phyloP scores from a whole-genome alignment of 2,329 filamentous ascomycete species.

The Colletotrichum destructivum region DNA sequence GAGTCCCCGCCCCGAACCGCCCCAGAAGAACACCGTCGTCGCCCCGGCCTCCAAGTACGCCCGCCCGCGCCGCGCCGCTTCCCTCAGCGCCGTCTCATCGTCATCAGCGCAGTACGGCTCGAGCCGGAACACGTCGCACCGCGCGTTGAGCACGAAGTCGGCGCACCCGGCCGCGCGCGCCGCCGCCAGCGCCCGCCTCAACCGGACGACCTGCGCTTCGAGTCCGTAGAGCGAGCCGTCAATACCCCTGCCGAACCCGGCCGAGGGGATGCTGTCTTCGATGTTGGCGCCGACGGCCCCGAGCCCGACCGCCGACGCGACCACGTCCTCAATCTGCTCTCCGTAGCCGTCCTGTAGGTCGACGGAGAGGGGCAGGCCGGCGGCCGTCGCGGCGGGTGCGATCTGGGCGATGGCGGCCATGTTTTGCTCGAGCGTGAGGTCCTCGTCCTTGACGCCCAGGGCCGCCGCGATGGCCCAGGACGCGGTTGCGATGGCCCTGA shows the following conservation, averaged over 20 bases:
- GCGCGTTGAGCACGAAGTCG: slow-evolving; percentile 71
- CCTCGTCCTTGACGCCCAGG: slow-evolving; percentile 61
- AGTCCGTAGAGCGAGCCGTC: slow-evolving; percentile 53
- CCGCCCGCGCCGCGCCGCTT: slow-evolving; percentile 68
- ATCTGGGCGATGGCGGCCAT: slow-evolving; percentile 63
- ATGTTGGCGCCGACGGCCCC: slow-evolving; percentile 73
- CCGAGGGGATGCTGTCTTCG: slow-evolving; percentile 63
- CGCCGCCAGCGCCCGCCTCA: slow-evolving; percentile 58
- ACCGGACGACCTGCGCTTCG: slow-evolving; percentile 63
- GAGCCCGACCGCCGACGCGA: slow-evolving; percentile 61
- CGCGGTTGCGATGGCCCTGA: slow-evolving; percentile 63
- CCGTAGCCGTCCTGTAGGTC: slow-evolving; percentile 76
- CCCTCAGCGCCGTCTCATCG: slow-evolving; percentile 56
- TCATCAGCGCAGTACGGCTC: slow-evolving; percentile 47
- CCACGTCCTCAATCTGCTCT: slow-evolving; percentile 58
- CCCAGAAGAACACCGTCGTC: slow-evolving; percentile 74
- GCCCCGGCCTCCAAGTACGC: slow-evolving; percentile 73
- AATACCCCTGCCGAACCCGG: slow-evolving; percentile 53
- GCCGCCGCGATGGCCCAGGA: slow-evolving; percentile 66
- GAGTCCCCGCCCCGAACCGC: slow-evolving; percentile 60
- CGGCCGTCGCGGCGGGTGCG: slow-evolving; percentile 56
- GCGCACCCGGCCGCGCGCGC: slow-evolving; percentile 64
- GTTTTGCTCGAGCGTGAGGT: slow-evolving; percentile 66
- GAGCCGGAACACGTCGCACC: slow-evolving; percentile 67
- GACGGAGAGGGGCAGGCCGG: slow-evolving; percentile 65